Percentiles rank a stretch among this genome's conserved stretches.
Evolutionary conservation across 768 basidiomycete genomes (phyloP).

Genomic region (Clathrus columnatus): DNA sequence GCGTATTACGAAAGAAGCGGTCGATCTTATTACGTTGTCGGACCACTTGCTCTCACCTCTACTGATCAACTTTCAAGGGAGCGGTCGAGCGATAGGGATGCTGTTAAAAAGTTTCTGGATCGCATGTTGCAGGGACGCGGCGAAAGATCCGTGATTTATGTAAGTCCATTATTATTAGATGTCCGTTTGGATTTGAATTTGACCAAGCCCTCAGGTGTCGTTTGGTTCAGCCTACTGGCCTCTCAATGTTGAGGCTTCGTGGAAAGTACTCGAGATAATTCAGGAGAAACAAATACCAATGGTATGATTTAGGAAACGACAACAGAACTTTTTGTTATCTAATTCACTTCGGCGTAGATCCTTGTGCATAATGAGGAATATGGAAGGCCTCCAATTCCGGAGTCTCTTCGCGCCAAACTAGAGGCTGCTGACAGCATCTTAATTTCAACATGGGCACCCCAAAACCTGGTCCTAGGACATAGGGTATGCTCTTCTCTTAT

Average conservation of each 20-base stretch:
- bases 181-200: neutral
- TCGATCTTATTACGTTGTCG: conserved; percentile 12
- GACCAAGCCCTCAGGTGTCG: conserved; percentile 12
- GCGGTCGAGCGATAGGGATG: conserved; percentile 10
- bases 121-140: conserved; percentile 12
- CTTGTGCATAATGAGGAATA: conserved; percentile 16
- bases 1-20: neutral
- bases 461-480: conserved; percentile 19
- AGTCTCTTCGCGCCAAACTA: conserved; percentile 13
- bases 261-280: conserved; percentile 18
- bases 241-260: conserved; percentile 15
- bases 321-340: neutral
- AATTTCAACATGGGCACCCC: conserved; percentile 17
- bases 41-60: conserved; percentile 11
- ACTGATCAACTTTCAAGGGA: neutral
- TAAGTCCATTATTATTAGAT: conserved; percentile 2
- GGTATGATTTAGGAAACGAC: conserved; percentile 10
- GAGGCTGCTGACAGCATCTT: conserved; percentile 15
- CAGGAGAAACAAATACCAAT: conserved; percentile 18
- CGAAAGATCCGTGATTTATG: conserved; percentile 17
- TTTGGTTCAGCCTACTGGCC: conserved; percentile 20
- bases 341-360: conserved; percentile 10
- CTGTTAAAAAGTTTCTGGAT: conserved; percentile 16
- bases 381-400: conserved; percentile 13
- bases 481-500: conserved; percentile 14